A percentile compares a stretch with the other conserved stretches of the same genome.
These are phyloP conservation scores for Podospora pseudoanserina DNA, from an alignment of 495 filamentous ascomycete species.

Conservation along the genomic window DNA sequence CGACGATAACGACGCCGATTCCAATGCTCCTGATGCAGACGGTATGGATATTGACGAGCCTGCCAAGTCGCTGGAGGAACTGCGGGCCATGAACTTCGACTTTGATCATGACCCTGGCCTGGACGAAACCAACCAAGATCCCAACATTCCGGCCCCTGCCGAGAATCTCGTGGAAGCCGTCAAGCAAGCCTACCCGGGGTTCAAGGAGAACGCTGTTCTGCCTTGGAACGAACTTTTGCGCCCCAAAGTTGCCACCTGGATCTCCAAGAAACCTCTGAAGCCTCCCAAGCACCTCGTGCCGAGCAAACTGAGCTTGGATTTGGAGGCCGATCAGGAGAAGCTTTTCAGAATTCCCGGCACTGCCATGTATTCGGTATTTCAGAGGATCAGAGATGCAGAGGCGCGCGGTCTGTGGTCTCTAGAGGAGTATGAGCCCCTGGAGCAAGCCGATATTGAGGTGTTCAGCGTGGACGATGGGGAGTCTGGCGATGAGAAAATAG, in stretches of 20 bases:
- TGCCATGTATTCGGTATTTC: slow-evolving; percentile 38
- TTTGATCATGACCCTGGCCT: slow-evolving; percentile 43
- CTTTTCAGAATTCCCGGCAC: slow-evolving; percentile 66
- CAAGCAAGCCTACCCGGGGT: slow-evolving; percentile 65
- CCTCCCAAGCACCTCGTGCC: slow-evolving; percentile 76
- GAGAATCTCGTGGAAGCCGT: slow-evolving; percentile 66
- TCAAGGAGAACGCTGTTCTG: slow-evolving; percentile 60
- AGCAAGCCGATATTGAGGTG: slow-evolving; percentile 56
- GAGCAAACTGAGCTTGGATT: slow-evolving; percentile 80
- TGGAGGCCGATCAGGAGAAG: slow-evolving; percentile 76
- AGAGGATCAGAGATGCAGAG: slow-evolving; percentile 56
- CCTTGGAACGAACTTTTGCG: slow-evolving; percentile 72
- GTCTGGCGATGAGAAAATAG: slow-evolving; percentile 60
- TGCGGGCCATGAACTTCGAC: slow-evolving; percentile 44
- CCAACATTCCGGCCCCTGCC: slow-evolving; percentile 53
- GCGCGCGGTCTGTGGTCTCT: slow-evolving; percentile 56
- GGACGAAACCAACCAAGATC: slow-evolving; percentile 42
- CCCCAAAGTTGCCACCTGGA: slow-evolving; percentile 65
- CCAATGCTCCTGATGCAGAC: slow-evolving; percentile 33
- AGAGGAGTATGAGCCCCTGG: slow-evolving; percentile 44
- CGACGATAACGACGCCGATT: slow-evolving; percentile 33
- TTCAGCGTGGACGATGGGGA: slow-evolving; percentile 48
- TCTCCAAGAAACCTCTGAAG: slow-evolving; percentile 65
- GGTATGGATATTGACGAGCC: slow-evolving; percentile 25
- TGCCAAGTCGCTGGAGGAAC: slow-evolving; percentile 26